Percentiles rank a stretch among this genome's conserved stretches.
phyloP scores from a whole-genome alignment of 768 basidiomycete genomes.

The Leccinum longicurvipes region DNA sequence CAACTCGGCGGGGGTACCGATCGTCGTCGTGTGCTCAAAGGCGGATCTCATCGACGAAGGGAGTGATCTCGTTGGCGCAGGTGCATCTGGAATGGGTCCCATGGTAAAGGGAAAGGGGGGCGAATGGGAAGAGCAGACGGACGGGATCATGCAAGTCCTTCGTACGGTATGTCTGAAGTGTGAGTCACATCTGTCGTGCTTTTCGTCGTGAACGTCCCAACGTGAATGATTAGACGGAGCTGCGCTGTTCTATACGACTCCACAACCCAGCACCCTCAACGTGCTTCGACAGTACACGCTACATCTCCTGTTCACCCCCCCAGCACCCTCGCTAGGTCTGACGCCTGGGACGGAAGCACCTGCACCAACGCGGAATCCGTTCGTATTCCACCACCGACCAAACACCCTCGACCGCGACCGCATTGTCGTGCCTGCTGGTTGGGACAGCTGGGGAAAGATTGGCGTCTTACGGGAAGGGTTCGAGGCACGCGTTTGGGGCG shows the following conservation, averaged over 20 bases:
- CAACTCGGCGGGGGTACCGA: slow-evolving; percentile 81
- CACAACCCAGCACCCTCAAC: slow-evolving; percentile 68
- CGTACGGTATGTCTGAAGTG: slow-evolving; percentile 91
- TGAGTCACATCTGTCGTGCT: slow-evolving; percentile 39
- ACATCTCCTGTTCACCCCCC: slow-evolving; percentile 60
- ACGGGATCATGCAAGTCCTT: slow-evolving; percentile 93
- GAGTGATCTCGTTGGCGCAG: slow-evolving; percentile 61
- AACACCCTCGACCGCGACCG: slow-evolving; percentile 92
- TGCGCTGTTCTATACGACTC: slow-evolving; percentile 86
- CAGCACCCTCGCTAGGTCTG: slow-evolving; percentile 50
- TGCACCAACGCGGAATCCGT: slow-evolving; percentile 66
- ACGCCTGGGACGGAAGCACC: slow-evolving; percentile 33
- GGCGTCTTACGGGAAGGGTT: slow-evolving; percentile 87
- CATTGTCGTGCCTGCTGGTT: slow-evolving; percentile 90
- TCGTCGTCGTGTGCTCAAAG: slow-evolving; percentile 88
- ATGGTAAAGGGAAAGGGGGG: slow-evolving; percentile 91
- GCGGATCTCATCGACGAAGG: slow-evolving; percentile 90
- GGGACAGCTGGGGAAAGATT: slow-evolving; percentile 99
- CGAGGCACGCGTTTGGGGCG: slow-evolving; percentile 75
- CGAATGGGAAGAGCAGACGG: slow-evolving; percentile 94
- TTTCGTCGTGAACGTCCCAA: background rate
- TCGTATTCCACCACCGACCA: slow-evolving; percentile 83
- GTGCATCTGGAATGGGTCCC: slow-evolving; percentile 79
- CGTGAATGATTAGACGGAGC: slow-evolving; percentile 72
- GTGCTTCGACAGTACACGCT: slow-evolving; percentile 81